Percentiles rank a stretch among this genome's conserved stretches.
Evolutionary conservation across 208 protist genomes (phyloP).

Genomic region (Trypanosoma platydactyli): DNA sequence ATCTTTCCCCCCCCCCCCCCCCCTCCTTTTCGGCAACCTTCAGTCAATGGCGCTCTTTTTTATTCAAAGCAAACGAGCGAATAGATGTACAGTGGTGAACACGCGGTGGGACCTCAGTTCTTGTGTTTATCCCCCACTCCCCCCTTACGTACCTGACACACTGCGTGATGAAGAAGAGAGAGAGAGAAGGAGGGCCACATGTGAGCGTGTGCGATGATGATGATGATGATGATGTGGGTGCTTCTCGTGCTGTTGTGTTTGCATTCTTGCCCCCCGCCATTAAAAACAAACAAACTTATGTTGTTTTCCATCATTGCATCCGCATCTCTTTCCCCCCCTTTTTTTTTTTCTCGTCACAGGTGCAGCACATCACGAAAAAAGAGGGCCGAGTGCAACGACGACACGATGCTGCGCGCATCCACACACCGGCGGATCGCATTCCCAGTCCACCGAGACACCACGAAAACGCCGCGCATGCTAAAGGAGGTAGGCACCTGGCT

Average conservation of each 20-base stretch:
- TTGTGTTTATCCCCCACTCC: too few species aligned
- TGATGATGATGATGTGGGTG: background rate
- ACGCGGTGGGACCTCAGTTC: too few species aligned
- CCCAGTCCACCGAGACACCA: conserved; percentile 57
- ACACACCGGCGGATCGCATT: conserved; percentile 22
- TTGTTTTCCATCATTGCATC: background rate
- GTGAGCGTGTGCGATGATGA: background rate
- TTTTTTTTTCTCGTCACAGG: background rate
- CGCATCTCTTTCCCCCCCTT: background rate
- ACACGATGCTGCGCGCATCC: conserved; percentile 24
- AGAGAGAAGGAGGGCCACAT: background rate
- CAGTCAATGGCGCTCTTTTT: too few species aligned
- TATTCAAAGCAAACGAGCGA: too few species aligned
- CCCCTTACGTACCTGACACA: too few species aligned
- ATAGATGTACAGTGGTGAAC: too few species aligned
- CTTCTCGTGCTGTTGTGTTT: background rate
- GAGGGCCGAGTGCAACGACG: conserved; percentile 9
- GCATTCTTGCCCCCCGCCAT: background rate
- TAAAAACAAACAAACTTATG: background rate
- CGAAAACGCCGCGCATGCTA: conserved; percentile 49
- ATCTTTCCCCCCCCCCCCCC: background rate
- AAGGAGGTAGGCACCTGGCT: conserved; percentile 82
- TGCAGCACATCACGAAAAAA: background rate
- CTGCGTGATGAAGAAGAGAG: background rate
- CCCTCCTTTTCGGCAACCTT: background rate